Base-by-base conservation (phyloP, 257 asterid species). In the Nicotiana noctiflora region DNA sequence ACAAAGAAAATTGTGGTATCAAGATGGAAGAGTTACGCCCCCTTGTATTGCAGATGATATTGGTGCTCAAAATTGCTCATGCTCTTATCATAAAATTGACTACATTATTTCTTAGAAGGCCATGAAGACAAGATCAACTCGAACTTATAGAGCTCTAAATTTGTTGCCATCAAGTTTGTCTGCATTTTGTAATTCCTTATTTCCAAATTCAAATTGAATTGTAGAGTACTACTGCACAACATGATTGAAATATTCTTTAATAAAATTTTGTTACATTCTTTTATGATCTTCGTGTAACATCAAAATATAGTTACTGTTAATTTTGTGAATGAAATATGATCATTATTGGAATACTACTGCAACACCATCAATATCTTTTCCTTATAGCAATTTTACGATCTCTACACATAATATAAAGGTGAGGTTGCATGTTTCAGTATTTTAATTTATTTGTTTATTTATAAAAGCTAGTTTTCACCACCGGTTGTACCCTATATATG, bases 1-100 rank as follows among this genome's bases (percentile, higher is more conserved):
- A 15, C 6, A 12, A 34, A 49, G 80, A 21, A 27, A 25, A 19
- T 31, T 31, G 14, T 80, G 79, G 83, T 55, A 67, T 7, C 7
- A 23, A n/a, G 75, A 8, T 0, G 57, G 44, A 2, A 40, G 25
- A 10, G 18, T 12, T 1, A 12, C 19, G 5, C 60, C 75, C 59
- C 75, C 29, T 15, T 79, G 81, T 66, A 6, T 79, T 8, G 81
- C 14, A 3, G 81, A 79, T 9, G 81, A 79, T 61, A 31, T 79
- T 40, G 81, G 81, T 32, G 27, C 81, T 5, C 44, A 79, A 37
- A 79, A 79, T 61, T 79, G 81, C 8, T 11, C 32, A 27, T 79
- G 81, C 34, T 32, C 46, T 31, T 13, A 23, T 25, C 81, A 79
- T 53, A 37, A 78, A 49, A 57, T 34, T 37, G 70, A 21, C 15